phyloP scores from a whole-genome alignment of 495 filamentous ascomycete genomes.

The Neurospora sp. region DNA sequence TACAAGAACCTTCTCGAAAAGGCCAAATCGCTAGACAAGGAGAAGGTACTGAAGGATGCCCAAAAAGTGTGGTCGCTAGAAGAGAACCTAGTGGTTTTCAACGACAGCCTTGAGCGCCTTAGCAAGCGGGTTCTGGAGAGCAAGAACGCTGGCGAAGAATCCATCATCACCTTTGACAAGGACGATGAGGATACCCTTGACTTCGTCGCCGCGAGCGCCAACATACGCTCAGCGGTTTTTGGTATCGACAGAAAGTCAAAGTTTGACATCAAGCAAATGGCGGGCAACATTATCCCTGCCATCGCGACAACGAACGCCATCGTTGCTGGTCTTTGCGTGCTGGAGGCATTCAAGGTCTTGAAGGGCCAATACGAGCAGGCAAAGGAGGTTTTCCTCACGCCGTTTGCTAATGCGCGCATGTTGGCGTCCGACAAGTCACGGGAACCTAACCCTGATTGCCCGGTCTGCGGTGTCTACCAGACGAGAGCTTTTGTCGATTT shows the following conservation, averaged over 20 bases:
- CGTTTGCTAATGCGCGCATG: slow-evolving; percentile 67
- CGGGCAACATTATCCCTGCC: slow-evolving; percentile 96
- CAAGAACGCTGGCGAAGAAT: slow-evolving; percentile 39
- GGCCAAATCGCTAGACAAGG: slow-evolving; percentile 38
- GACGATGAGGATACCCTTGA: slow-evolving; percentile 93
- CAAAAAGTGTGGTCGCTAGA: slow-evolving; percentile 70
- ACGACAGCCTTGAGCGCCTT: slow-evolving; percentile 68
- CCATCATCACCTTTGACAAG: slow-evolving; percentile 85
- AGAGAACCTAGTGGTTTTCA: slow-evolving; percentile 82
- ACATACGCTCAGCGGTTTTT: slow-evolving; percentile 77
- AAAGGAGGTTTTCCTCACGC: slow-evolving; percentile 63
- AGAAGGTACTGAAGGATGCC: slow-evolving; percentile 50
- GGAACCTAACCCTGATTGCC: slow-evolving; percentile 69
- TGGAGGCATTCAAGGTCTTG: slow-evolving; percentile 89
- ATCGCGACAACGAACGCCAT: slow-evolving; percentile 98
- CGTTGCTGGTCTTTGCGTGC: slow-evolving; percentile 83
- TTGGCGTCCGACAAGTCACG: slow-evolving; percentile 61
- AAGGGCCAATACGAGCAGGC: slow-evolving; percentile 57
- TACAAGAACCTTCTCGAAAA: slow-evolving; percentile 40
- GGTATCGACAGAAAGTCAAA: slow-evolving; percentile 80
- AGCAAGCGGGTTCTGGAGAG: slow-evolving; percentile 59
- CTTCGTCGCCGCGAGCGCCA: slow-evolving; percentile 85
- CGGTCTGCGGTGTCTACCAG: slow-evolving; percentile 68
- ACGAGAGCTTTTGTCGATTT: slow-evolving; percentile 57
- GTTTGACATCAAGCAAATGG: slow-evolving; percentile 98